Base-by-base conservation (phyloP, 140 eudicot species). In the Senecio squalidus region DNA sequence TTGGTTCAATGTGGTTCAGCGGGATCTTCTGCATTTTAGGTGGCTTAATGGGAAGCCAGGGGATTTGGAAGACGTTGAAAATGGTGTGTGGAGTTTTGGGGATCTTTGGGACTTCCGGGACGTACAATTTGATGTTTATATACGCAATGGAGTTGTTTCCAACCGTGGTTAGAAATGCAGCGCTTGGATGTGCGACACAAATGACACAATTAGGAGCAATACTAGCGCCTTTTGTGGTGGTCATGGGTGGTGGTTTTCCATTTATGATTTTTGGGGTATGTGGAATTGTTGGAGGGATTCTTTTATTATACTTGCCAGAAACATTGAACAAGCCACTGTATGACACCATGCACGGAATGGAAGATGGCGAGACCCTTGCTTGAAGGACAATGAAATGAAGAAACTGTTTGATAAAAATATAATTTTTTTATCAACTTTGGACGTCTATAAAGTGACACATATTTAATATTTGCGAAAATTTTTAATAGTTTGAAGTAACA, bases 101-200 rank as follows among this genome's bases (percentile, higher is more conserved):
- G 68, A 88, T 88, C 44, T 84, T 84, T 33, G 94, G 90, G 20
- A 81, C 84, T 90, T 90, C 91, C 0, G 96, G 90, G 41, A 88
- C 87, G 24, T 88, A 78, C 38, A 88, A 88, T 57, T 55, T 88
- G 67, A 34, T 88, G 71, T 84, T 68, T 26, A 77, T 88, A 25
- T 88, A 88, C 30, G 69, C 94, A 11, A 49, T 69, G 64, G 96
- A 88, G 83, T 65, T 88, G 70, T 88, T 88, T 54, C 96, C 96
- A 1, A 88, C 96, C 2, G 94, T 84, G 73, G 96, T 88, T 9
- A 84, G 96, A 40, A 88, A 79, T n/a, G 85, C 94, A 0, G 96
- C 94, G 0, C 74, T 88, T 9, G 94, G 94, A 16, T 72, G 94
- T 49, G 90, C 88, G 1, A 62, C 85, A 8, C 90, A 81, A 63